Evolutionary conservation across 441 rosid genomes (phyloP).

Genomic region (California macrophylla): DNA sequence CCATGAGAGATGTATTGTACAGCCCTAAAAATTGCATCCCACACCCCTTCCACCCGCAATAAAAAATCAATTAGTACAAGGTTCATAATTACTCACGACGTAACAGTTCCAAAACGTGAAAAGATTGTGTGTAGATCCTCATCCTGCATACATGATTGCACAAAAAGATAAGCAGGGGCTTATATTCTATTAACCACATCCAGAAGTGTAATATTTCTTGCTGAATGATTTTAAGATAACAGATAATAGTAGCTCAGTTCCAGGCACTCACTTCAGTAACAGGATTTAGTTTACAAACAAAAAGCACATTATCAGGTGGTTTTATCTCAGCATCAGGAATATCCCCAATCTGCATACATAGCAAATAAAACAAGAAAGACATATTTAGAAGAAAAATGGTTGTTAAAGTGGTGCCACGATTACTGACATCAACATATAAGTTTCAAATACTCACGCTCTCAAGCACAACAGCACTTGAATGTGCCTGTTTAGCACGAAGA

Average conservation of each 20-base stretch:
- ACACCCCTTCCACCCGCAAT: background rate
- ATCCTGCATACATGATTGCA: slow-evolving; percentile 50
- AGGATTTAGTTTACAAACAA: slow-evolving; percentile 96
- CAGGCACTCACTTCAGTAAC: slow-evolving; percentile 72
- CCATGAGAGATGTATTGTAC: slow-evolving; percentile 12
- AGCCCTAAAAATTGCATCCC: background rate
- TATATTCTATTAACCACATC: background rate
- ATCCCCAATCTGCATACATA: slow-evolving; percentile 69
- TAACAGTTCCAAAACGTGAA: slow-evolving; percentile 89
- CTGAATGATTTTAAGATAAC: background rate
- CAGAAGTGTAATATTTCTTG: background rate
- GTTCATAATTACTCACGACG: slow-evolving; percentile 43
- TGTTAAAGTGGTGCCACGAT: slow-evolving; percentile 10
- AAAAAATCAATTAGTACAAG: slow-evolving; percentile 2
- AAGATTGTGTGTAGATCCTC: slow-evolving; percentile 94
- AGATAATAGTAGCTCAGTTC: background rate
- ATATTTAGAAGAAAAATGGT: slow-evolving; percentile 12
- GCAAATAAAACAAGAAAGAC: slow-evolving; percentile 17
- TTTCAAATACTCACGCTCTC: slow-evolving; percentile 59
- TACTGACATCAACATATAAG: slow-evolving; percentile 13
- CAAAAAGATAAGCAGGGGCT: slow-evolving; percentile 7
- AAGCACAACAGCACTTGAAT: slow-evolving; percentile 93
- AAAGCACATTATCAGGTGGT: slow-evolving; percentile 92
- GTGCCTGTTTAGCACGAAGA: slow-evolving; percentile 72
- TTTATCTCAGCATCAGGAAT: slow-evolving; percentile 93